Evolutionary conservation across 2,329 filamentous ascomycete species (phyloP), one percentile per base, ranked within the genome.

Genomic region (Pseudogymnoascus pannorum): DNA sequence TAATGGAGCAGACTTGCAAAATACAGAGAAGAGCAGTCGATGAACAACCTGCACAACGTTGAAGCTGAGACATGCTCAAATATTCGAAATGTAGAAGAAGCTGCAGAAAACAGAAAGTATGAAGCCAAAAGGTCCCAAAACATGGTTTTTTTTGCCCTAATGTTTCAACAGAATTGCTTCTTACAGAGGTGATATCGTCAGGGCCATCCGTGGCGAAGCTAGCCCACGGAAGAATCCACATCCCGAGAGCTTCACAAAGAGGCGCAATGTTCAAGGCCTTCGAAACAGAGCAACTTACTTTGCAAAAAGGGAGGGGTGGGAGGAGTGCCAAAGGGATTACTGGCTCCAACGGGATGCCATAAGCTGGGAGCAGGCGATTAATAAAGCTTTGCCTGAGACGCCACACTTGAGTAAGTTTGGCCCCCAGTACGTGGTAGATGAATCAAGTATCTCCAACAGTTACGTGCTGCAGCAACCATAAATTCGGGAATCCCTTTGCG

Each of bases 381-480:
- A 58, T 29, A 58, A 58, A 29, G 57, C 57, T 16, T 38, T 58
- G 18, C 48, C 48, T 31, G n/a, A 54, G 5, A 54, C 48, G n/a
- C 48, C 48, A 12, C n/a, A 24, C 20, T 18, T 12, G 26, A 54
- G 48, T 54, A 54, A 54, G 48, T 54, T 31, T 18, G n/a, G 11
- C 5, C 26, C 26, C 16, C n/a, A 54, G 26, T 14, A 54, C 26
- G 48, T 26, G 11, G 33, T 26, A 54, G 5, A 31, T 12, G 16
- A 33, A 31, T 8, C 48, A 14, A 31, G 12, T 9, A 31, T 18
- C n/a, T 54, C 24, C n/a, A 31, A 18, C n/a, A 12, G 24, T 16
- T 31, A 18, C 16, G 2, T 31, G n/a, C 48, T 31, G n/a, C 48
- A 31, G n/a, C n/a, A 7, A 54, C n/a, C 4, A 12, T 31, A 2